Evolutionary conservation across 2,329 filamentous ascomycete species (phyloP), one percentile per base, ranked within the genome.

Genomic region (Phialophora tarda): DNA sequence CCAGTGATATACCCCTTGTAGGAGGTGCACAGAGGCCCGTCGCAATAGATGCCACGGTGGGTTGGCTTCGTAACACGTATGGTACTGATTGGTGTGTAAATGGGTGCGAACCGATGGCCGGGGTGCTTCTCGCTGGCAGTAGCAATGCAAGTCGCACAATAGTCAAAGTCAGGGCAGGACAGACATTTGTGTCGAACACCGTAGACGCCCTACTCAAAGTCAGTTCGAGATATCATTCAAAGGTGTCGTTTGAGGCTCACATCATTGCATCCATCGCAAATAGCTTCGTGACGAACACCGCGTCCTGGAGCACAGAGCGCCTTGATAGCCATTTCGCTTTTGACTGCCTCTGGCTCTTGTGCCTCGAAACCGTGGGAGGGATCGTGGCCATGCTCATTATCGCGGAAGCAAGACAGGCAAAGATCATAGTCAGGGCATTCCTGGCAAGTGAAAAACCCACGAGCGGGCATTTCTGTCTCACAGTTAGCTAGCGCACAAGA

Each of bases 151-250:
- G 86, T 82, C 26, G 85, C 84, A 83, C 95, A 99, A 81, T 91
- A 98, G 75, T 99, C 95, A 91, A 92, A 99, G 78, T 99, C 95
- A 51, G 96, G 95, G 82, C 95, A 99, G 77, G 92, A 89, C 71
- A 98, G 84, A 78, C 95, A 99, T 85, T 99, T 99, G 86, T 98
- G 90, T 73, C 95, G 94, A 64, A 97, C 85, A 73, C 95, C 96
- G 73, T 85, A 84, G 74, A 99, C 95, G 77, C 88, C 88, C 84
- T 89, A 69, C 50, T n/a, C 28, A 64, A 51, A n/a, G 17, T 44
- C 38, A 44, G 38, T 65, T 48, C 59, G 30, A 26, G 24, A 30
- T 14, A 23, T 23, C 51, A 57, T 14, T 23, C 11, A 50, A 41
- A 4, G 11, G 7, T 5, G 6, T 44, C 4, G 3, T 17, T 24